A percentile compares a stretch with the other conserved stretches of the same genome.
phyloP scores from a whole-genome alignment of 192 early-diverging fungal species.

The Mortierella claussenii region DNA sequence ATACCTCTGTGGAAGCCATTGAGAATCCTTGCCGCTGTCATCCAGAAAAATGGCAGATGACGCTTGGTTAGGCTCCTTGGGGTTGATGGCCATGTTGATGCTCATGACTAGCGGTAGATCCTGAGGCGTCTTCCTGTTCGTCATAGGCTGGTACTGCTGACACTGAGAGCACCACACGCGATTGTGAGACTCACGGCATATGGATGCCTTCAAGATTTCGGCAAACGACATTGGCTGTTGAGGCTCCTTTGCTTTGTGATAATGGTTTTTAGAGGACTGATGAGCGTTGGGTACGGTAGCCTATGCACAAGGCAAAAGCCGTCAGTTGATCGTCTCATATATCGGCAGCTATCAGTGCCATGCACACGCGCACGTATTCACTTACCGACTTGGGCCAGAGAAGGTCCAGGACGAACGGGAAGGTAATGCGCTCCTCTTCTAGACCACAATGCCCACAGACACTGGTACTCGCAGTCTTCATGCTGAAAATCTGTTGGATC shows the following conservation, averaged over 20 bases:
- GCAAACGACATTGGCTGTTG: slow-evolving; percentile 53
- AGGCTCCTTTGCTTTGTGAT: slow-evolving; percentile 23
- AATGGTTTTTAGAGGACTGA: slow-evolving; percentile 43
- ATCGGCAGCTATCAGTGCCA: too few relatives aligned
- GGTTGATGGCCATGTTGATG: slow-evolving; percentile 79
- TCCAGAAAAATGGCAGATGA: slow-evolving; percentile 51
- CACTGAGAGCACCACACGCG: slow-evolving; percentile 91
- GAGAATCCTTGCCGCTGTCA: slow-evolving; percentile 35
- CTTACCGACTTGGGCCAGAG: slow-evolving; percentile 74
- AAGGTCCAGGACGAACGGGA: slow-evolving; percentile 88
- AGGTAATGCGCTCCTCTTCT: slow-evolving; percentile 68
- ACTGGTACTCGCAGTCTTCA: slow-evolving; percentile 68
- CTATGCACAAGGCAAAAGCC: too few relatives aligned
- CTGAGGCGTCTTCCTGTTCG: slow-evolving; percentile 75
- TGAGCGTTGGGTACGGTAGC: slow-evolving; percentile 24
- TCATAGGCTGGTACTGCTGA: slow-evolving; percentile 83
- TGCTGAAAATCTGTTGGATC: slow-evolving; percentile 76
- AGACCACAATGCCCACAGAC: slow-evolving; percentile 77
- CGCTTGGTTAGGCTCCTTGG: slow-evolving; percentile 62
- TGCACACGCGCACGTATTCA: too few relatives aligned
- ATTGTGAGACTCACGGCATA: slow-evolving; percentile 75
- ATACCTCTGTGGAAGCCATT: slow-evolving; percentile 64
- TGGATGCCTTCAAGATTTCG: slow-evolving; percentile 63
- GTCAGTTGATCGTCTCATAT: too few relatives aligned
- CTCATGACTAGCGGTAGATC: slow-evolving; percentile 76